Evolutionary conservation across 225 moss, liverwort and hornwort genomes (phyloP), one percentile per base, ranked within the genome.

Genomic region (Neckera pumila): DNA sequence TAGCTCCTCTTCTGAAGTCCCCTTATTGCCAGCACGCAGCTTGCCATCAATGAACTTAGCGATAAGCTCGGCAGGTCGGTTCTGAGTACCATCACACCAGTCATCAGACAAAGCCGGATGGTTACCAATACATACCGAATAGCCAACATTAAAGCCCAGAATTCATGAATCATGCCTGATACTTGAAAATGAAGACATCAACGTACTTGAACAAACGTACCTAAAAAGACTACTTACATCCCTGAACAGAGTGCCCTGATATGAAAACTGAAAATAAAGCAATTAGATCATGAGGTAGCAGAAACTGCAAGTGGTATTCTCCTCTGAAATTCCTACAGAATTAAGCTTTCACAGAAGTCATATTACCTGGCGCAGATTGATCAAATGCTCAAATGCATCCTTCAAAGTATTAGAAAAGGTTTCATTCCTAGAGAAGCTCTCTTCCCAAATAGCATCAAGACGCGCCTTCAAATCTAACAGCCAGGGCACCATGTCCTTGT

Each of bases 11-110:
- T 99, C 99, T 59, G 99, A 99, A 40, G 95, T 97, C 88, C 99
- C 99, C 89, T 99, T 99, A 87, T 99, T 99, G 36, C 99, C 97
- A 92, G 99, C 99, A 90, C 99, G 97, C 76, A 99, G 91, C 87
- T 97, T 99, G 67, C 99, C 96, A 92, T 99, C 99, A 78, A 99
- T 97, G 65, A 99, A 99, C 69, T 99, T 99, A 33, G 97, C 99
- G 70, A 99, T 99, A 69, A 99, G 93, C 93, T 99, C 99, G 11
- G 99, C 99, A 89, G 99, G 97, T 61, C 99, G 99, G 89, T 99
- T 99, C 99, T 99, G 92, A 85, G 84, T 40, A 89, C 62, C 87
- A 89, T 83, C 74, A 83, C 87, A 89, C 80, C 78, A 93, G 33
- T 56, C 80, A 88, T 76, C 79, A 89, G 34, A 71, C 31, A 42